Base-by-base conservation (phyloP, 768 basidiomycete species). In the Cytidiella melzeri region DNA sequence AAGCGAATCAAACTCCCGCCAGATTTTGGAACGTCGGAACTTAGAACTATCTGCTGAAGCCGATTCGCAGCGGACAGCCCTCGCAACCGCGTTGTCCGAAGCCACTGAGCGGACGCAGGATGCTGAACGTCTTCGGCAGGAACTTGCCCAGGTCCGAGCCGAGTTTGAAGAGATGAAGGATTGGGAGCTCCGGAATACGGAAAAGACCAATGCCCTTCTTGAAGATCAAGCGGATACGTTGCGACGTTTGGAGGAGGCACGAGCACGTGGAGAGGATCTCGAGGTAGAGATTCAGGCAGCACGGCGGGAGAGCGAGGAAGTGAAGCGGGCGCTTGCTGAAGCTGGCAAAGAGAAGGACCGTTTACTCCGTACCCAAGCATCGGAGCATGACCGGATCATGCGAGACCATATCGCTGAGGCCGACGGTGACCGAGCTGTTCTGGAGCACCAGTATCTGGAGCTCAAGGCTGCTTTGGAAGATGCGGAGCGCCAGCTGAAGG, bases 321-420 rank as follows among this genome's bases (percentile, higher is more conserved):
- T 88, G 24, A 76, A 83, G 50, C 71, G 70, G 44, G 83, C 87
- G 38, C 66, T 92, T 43, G 76, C 73, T 53, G 78, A 85, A 51
- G 83, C 87, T 2, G 74, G 80, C 37, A 66, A 65, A 54, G 92
- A 96, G 67, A 90, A 91, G 66, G 92, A 95, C 48, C 71, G 83
- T 19, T 69, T 91, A 13, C 67, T 92, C 49, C 79, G 75, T 37
- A 75, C 73, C 2, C 89, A 92, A 61, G 84, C 87, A 5, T 80
- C 77, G 12, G 87, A 76, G 59, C 74, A 81, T 48, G 82, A 84
- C 50, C 69, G 77, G 27, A 65, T 74, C 39, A 80, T 96, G 54
- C 79, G 91, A 1, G 92, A 96, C 62, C 88, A 93, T 58, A 84
- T 87, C 47, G 87, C 87, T 2, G 94, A 98, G 65, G 89, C 92